These are phyloP conservation scores for Fragaria vesca DNA, from an alignment of 306 rosid genomes.

Conservation along the genomic window DNA sequence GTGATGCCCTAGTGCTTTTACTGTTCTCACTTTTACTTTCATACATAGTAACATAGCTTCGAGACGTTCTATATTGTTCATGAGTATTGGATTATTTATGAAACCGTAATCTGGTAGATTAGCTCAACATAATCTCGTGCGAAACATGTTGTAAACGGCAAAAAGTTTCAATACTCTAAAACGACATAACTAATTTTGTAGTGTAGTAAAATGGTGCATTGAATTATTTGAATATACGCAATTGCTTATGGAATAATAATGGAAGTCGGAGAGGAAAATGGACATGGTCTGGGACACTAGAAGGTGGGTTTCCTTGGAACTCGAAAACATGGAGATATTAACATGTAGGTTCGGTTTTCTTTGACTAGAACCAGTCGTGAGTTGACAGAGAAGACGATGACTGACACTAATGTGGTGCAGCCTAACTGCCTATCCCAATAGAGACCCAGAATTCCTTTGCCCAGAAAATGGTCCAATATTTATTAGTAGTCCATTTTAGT, in stretches of 20 bases:
- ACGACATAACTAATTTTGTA: too few species aligned
- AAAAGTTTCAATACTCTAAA: too few species aligned
- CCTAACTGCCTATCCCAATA: not conserved
- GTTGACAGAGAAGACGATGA: not conserved
- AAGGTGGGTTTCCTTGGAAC: not conserved
- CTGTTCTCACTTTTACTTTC: not conserved
- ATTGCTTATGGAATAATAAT: not conserved
- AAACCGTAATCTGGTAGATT: not conserved
- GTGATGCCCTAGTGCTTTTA: slow-evolving; percentile 6
- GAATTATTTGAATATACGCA: not conserved
- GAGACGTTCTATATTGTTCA: too few species aligned
- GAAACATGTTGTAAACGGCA: too few species aligned
- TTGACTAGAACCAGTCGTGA: not conserved
- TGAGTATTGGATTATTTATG: too few species aligned
- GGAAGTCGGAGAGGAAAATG: not conserved
- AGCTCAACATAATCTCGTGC: too few species aligned
- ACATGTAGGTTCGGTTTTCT: not conserved
- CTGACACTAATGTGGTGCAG: not conserved
- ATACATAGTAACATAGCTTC: not conserved
- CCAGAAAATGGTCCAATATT: not conserved
- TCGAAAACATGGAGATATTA: not conserved
- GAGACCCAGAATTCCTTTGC: not conserved
- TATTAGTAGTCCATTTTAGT: not conserved
- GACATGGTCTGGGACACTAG: not conserved
- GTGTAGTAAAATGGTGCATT: not conserved